Percentiles rank a stretch among this genome's conserved stretches.
These are phyloP conservation scores for Trematosphaeria pertusa DNA, from an alignment of 2,329 filamentous ascomycete genomes.

Conservation along the genomic window DNA sequence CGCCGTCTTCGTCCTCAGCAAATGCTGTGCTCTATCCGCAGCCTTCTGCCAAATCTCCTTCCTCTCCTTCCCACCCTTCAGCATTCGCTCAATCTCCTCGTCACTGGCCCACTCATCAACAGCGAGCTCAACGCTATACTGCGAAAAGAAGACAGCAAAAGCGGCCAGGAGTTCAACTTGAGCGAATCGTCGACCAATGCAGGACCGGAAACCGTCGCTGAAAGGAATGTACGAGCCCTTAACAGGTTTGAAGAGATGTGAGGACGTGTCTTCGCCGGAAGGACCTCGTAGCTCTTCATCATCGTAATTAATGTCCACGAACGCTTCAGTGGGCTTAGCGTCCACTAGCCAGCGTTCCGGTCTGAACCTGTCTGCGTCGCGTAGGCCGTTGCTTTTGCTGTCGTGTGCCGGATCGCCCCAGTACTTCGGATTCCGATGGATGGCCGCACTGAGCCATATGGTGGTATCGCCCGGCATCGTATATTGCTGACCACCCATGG, in stretches of 20 bases:
- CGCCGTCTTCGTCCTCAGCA: constrained; percentile 62
- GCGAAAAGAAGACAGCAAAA: constrained; percentile 59
- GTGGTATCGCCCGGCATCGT: constrained; percentile 64
- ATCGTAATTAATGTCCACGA: constrained; percentile 50
- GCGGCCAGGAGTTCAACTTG: constrained; percentile 64
- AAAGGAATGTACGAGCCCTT: constrained; percentile 64
- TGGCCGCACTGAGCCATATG: constrained; percentile 62
- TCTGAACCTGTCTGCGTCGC: constrained; percentile 71
- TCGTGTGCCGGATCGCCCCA: constrained; percentile 64
- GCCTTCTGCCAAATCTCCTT: constrained; percentile 67
- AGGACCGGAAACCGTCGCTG: constrained; percentile 62
- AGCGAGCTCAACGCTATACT: constrained; percentile 73
- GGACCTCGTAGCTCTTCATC: constrained; percentile 66
- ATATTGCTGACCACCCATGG: constrained; percentile 64
- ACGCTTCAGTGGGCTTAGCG: constrained; percentile 26
- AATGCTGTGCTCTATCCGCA: constrained; percentile 59
- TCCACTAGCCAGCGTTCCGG: constrained; percentile 74
- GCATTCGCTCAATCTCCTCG: constrained; percentile 49
- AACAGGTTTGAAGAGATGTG: constrained; percentile 60
- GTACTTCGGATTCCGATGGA: constrained; percentile 74
- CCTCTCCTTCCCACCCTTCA: constrained; percentile 56
- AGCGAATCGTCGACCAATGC: constrained; percentile 63
- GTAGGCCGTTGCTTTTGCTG: constrained; percentile 28
- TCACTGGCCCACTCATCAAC: constrained; percentile 59
- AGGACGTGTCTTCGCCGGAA: constrained; percentile 66